Evolutionary conservation across 257 asterid species (phyloP).

Genomic region (Solanum sparsipilum): DNA sequence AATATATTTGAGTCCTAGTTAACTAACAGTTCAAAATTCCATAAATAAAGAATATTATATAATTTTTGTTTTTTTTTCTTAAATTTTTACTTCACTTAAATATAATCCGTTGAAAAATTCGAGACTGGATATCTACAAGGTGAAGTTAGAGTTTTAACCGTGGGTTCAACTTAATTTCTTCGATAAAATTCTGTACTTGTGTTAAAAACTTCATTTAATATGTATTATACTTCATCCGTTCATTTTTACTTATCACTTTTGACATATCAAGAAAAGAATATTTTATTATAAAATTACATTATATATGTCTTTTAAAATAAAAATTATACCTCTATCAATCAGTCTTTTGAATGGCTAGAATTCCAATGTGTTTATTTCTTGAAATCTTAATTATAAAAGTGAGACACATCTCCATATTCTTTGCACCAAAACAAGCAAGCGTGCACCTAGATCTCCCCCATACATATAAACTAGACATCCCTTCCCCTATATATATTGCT

Average conservation of each 20-base stretch:
- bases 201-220: not conserved
- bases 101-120: not conserved
- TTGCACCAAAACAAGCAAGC: conserved; percentile 14
- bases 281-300: too few relatives aligned
- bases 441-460: not conserved
- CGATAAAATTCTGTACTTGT: not conserved
- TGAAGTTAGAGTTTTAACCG: not conserved
- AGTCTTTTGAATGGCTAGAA: not conserved
- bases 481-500: conserved; percentile 1
- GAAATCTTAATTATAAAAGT: not conserved
- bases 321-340: not conserved
- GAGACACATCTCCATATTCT: conserved; percentile 13
- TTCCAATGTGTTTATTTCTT: not conserved
- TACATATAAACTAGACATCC: not conserved
- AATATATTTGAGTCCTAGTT: not conserved
- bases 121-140: not conserved
- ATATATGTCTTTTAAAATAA: not conserved
- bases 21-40: not conserved
- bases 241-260: too few relatives aligned
- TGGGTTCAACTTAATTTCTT: not conserved
- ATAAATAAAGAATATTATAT: not conserved
- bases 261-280: too few relatives aligned
- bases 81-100: not conserved
- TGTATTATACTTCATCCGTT: too few relatives aligned
- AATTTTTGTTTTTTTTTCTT: not conserved